phyloP scores from a whole-genome alignment of 2,329 filamentous ascomycete species.

The Capronia americana region DNA sequence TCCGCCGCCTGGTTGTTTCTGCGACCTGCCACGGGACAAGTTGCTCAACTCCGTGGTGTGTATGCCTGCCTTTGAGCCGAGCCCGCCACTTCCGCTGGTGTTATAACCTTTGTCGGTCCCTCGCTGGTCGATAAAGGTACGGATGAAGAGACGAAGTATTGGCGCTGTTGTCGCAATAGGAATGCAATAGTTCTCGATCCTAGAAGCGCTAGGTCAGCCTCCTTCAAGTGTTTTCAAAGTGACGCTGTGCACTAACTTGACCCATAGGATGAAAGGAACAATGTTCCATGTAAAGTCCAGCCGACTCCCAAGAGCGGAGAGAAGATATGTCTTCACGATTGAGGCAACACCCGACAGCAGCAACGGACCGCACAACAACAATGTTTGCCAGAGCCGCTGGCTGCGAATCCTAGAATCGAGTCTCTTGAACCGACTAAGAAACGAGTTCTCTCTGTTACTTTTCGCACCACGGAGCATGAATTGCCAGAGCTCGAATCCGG shows the following conservation, averaged over 20 bases:
- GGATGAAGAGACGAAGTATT: conserved; percentile 45
- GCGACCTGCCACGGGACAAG: background rate
- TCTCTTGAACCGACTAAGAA: conserved; percentile 43
- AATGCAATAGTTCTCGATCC: conserved; percentile 49
- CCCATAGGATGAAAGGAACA: conserved; percentile 46
- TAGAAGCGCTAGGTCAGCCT: conserved; percentile 19
- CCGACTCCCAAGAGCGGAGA: conserved; percentile 46
- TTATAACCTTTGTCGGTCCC: conserved; percentile 16
- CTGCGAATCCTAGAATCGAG: conserved; percentile 44
- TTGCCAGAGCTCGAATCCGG: conserved; percentile 47
- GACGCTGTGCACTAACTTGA: conserved; percentile 43
- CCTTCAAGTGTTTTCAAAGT: background rate
- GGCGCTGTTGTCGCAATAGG: conserved; percentile 47
- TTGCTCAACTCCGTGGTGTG: conserved; percentile 10
- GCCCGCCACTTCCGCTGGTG: background rate
- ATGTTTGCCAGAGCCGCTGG: conserved; percentile 47
- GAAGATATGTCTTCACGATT: conserved; percentile 47
- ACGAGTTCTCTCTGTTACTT: conserved; percentile 38
- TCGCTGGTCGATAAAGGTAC: conserved; percentile 41
- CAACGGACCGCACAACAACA: conserved; percentile 45
- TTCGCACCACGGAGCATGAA: conserved; percentile 45
- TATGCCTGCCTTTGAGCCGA: conserved; percentile 3
- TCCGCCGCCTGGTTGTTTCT: background rate
- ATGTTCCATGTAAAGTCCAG: conserved; percentile 49
- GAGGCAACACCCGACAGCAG: conserved; percentile 47